Conservation (phyloP, 176 grass and related monocot species). For the Eragrostis nindensis region DNA sequence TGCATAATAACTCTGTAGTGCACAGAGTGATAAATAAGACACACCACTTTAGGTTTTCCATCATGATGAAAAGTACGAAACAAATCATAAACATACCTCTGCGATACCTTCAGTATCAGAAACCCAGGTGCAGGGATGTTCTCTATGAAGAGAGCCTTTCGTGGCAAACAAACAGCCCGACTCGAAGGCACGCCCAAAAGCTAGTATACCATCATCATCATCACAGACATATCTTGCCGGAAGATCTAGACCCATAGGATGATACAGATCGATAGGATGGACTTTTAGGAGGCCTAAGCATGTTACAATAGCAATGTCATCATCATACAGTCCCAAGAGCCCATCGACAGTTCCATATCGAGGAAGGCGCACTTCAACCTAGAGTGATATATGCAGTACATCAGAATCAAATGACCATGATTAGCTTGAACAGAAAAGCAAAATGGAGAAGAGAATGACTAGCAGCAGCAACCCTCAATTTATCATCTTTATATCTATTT, state of each 20-base stretch:
- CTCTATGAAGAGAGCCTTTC: background rate
- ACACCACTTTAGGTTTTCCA: background rate
- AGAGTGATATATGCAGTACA: background rate
- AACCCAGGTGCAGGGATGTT: background rate
- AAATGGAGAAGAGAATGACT: background rate
- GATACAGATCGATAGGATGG: background rate
- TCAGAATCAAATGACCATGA: background rate
- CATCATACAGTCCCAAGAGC: conserved; percentile 29
- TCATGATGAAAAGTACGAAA: background rate
- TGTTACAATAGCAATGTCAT: conserved; percentile 8
- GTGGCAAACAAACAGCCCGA: conserved; percentile 20
- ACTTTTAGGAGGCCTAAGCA: background rate
- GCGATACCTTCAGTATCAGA: background rate
- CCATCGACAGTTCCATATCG: background rate
- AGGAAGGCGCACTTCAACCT: conserved; percentile 37
- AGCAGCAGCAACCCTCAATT: conserved; percentile 26
- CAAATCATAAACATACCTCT: background rate
- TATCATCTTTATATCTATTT: conserved; percentile 28
- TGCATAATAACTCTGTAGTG: background rate
- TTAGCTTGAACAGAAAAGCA: background rate
- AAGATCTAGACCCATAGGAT: background rate
- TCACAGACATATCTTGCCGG: background rate
- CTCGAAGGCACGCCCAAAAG: conserved; percentile 2
- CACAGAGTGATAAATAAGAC: background rate
- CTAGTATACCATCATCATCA: background rate